Percentiles rank a stretch among this genome's conserved stretches.
Conservation (phyloP, 768 basidiomycete genomes). For the Amanita thiersii region DNA sequence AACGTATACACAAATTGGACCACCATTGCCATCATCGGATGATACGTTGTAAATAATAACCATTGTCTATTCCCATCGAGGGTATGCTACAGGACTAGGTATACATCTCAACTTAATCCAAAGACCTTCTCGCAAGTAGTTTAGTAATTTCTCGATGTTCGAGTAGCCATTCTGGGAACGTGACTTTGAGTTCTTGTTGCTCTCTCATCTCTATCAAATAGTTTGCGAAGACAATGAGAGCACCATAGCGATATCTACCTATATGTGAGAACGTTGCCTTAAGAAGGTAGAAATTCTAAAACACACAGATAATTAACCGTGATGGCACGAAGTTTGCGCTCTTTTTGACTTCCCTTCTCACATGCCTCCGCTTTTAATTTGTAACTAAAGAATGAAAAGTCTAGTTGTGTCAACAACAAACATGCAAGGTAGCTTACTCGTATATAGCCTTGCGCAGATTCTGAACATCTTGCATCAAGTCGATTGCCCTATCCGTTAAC, state of each 20-base stretch:
- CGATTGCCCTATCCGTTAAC: conserved; percentile 81
- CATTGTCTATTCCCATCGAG: no score
- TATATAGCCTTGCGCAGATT: conserved; percentile 94
- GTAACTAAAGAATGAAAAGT: conserved; percentile 44
- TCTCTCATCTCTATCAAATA: conserved; percentile 74
- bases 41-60: no score
- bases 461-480: conserved; percentile 94
- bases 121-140: conserved; percentile 55
- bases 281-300: background rate
- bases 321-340: conserved; percentile 62
- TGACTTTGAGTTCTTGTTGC: conserved; percentile 25
- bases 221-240: conserved; percentile 90
- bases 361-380: conserved; percentile 85
- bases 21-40: no score
- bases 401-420: background rate
- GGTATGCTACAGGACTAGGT: background rate
- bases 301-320: conserved; percentile 84
- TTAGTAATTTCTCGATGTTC: conserved; percentile 83
- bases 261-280: conserved; percentile 6
- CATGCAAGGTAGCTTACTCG: conserved; percentile 48
- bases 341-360: conserved; percentile 71
- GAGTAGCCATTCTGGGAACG: conserved; percentile 78
- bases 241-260: conserved; percentile 76
- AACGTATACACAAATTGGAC: no score
- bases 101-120: conserved; percentile 35